Percentiles rank a stretch among this genome's conserved stretches.
Evolutionary conservation across 768 basidiomycete genomes (phyloP).

Genomic region (Boletus sp.): DNA sequence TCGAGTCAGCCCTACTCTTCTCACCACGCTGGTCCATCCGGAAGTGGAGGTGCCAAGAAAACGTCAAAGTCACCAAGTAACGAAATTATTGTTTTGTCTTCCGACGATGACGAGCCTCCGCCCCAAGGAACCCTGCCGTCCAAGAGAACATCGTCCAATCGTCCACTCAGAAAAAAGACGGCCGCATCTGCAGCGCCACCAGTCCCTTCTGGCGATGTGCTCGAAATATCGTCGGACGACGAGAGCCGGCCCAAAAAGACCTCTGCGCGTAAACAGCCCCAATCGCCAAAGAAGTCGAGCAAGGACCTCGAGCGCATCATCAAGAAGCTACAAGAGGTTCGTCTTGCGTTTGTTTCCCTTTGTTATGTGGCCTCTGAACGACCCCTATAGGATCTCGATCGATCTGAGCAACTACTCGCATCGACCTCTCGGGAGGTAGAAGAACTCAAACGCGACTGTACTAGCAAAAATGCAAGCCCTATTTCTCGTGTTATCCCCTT

Average conservation of each 20-base stretch:
- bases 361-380: background rate
- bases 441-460: constrained; percentile 19
- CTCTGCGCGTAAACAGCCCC: constrained; percentile 13
- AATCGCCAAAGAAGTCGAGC: constrained; percentile 13
- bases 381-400: constrained; percentile 20
- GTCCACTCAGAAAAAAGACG: constrained; percentile 20
- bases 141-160: constrained; percentile 9
- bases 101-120: constrained; percentile 30
- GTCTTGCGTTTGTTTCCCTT: background rate
- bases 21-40: constrained; percentile 7
- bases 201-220: constrained; percentile 37
- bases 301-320: constrained; percentile 39
- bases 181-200: constrained; percentile 6
- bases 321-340: constrained; percentile 44
- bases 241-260: constrained; percentile 27
- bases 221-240: constrained; percentile 62
- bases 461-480: constrained; percentile 7
- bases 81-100: constrained; percentile 35
- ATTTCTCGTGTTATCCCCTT: background rate
- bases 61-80: constrained; percentile 15
- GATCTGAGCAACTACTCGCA: constrained; percentile 4
- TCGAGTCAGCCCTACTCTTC: constrained; percentile 2
- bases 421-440: constrained; percentile 16
- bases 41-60: constrained; percentile 13
- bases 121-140: constrained; percentile 15